Evolutionary conservation across 2,329 filamentous ascomycete genomes (phyloP), one percentile per base, ranked within the genome.

Genomic region (Leptographium wingfieldii): DNA sequence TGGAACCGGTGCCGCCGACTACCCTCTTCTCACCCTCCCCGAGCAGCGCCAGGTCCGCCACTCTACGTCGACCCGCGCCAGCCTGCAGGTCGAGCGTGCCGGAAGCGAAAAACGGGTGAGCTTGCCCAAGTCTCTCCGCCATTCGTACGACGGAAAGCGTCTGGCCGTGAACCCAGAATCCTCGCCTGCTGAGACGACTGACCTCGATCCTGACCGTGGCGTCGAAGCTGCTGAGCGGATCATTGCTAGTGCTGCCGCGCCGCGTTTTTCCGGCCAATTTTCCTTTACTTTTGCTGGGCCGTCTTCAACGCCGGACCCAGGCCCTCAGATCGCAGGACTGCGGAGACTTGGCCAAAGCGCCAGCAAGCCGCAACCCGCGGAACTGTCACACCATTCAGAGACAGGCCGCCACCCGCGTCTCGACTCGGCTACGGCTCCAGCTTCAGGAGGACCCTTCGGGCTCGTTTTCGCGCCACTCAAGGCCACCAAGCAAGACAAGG

Each of bases 131-230:
- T 80, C 80, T 5, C 68, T 83, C 38, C 77, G 78, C 52, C 73
- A 77, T 52, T 82, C 80, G 5, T 76, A 78, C 74, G 80, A 83
- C 72, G 75, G 73, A 59, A 77, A 77, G 65, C 72, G 72, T n/a
- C 46, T 59, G 14, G 48, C 62, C 1, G 60, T 66, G 51, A 59
- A 58, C 14, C 64, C 63, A 6, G 33, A 25, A 49, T 16, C 54
- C 35, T n/a, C 43, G 19, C 19, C 16, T 6, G 38, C 7, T 5
- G 51, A 46, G 43, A n/a, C 43, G 16, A 16, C 33, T 12, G 70
- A 73, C 19, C 69, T 68, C 59, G 71, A 73, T 1, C 69, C 71
- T 22, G 33, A 57, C 56, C 59, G 69, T 71, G 59, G 69, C 70
- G 56, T 55, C 16, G 58, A 55, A 19, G 43, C 43, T 19, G 43